phyloP scores from a whole-genome alignment of 345 rosid genomes.

The Corchorus olitorius region DNA sequence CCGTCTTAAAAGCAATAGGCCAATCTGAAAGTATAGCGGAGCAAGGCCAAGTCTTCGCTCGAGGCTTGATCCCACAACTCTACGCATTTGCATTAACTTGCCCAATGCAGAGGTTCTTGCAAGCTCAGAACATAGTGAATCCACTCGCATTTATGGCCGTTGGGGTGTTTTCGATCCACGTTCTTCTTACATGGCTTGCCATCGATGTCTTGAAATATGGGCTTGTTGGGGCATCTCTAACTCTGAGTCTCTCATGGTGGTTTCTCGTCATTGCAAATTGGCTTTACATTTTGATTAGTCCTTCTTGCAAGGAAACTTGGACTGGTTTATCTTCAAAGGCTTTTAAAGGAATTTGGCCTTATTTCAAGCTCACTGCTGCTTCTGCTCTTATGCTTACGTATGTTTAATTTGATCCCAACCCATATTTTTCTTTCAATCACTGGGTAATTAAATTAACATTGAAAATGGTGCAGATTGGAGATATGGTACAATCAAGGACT shows the following conservation, averaged over 20 bases:
- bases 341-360: constrained; percentile 86
- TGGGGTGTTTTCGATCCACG: constrained; percentile 71
- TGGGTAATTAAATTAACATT: no score
- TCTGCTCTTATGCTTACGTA: constrained; percentile 95
- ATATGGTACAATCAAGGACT: constrained; percentile 96
- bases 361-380: constrained; percentile 82
- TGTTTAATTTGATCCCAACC: neutral
- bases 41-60: constrained; percentile 71
- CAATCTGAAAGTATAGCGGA: constrained; percentile 62
- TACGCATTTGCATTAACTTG: constrained; percentile 80
- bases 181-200: constrained; percentile 63
- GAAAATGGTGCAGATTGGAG: constrained; percentile 63
- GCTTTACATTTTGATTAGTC: constrained; percentile 64
- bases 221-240: constrained; percentile 74
- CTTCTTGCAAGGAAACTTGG: constrained; percentile 81
- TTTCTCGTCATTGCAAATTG: constrained; percentile 49
- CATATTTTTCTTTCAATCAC: no score
- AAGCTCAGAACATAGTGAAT: constrained; percentile 94
- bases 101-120: constrained; percentile 91
- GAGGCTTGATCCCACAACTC: constrained; percentile 76
- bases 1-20: constrained; percentile 57
- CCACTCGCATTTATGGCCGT: constrained; percentile 83
- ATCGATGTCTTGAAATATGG: constrained; percentile 56
- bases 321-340: constrained; percentile 67
- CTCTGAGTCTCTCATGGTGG: constrained; percentile 86